Conservation (phyloP, 805 yeast species). For the Hanseniaspora nectarophila region DNA sequence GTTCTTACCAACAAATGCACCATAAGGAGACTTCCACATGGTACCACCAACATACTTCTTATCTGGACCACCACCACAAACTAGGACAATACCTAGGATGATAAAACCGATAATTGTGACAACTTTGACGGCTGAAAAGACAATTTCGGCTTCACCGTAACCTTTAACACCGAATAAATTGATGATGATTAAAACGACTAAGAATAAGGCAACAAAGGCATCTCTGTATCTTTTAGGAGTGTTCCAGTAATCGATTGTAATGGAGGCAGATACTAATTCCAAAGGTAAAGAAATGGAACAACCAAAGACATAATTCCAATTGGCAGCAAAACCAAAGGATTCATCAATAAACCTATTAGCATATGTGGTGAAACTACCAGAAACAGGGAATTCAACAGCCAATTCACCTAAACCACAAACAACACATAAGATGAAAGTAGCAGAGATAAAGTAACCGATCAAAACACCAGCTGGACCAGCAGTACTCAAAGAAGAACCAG, state of each 20-base stretch:
- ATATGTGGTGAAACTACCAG: slow-evolving; percentile 54
- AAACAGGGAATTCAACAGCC: slow-evolving; percentile 48
- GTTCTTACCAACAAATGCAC: slow-evolving; percentile 45
- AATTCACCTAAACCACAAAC: slow-evolving; percentile 53
- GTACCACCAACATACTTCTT: slow-evolving; percentile 39
- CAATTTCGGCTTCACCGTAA: slow-evolving; percentile 44
- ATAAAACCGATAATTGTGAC: slow-evolving; percentile 42
- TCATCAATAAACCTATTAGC: slow-evolving; percentile 47
- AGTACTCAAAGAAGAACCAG: slow-evolving; percentile 47
- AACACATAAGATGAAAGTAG: slow-evolving; percentile 45
- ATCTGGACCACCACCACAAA: slow-evolving; percentile 34
- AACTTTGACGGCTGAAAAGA: slow-evolving; percentile 39
- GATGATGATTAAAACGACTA: slow-evolving; percentile 35
- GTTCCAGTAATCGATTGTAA: slow-evolving; percentile 43
- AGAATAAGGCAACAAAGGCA: slow-evolving; percentile 40
- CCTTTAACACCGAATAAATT: slow-evolving; percentile 45
- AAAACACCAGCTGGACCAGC: slow-evolving; percentile 59
- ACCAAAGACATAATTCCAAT: slow-evolving; percentile 45
- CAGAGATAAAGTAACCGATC: slow-evolving; percentile 45
- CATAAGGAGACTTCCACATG: slow-evolving; percentile 37
- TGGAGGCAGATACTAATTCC: slow-evolving; percentile 43
- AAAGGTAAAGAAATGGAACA: slow-evolving; percentile 42
- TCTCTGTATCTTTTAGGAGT: slow-evolving; percentile 37
- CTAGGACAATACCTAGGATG: slow-evolving; percentile 40
- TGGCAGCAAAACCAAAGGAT: slow-evolving; percentile 54